phyloP scores from a whole-genome alignment of 352 stramenopile species.

The Phytophthora foliorum region DNA sequence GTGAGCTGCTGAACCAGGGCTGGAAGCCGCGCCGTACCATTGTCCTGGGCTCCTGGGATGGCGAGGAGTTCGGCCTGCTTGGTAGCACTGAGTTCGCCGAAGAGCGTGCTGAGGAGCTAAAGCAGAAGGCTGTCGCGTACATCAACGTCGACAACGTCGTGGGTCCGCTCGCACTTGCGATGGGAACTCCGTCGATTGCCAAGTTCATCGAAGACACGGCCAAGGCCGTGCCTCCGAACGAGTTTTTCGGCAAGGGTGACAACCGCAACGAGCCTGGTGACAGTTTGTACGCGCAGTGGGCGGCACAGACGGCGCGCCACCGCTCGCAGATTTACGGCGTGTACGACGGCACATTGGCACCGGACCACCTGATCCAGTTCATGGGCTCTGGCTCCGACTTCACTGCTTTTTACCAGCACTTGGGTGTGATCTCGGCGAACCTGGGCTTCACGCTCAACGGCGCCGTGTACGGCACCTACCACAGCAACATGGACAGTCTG shows the following conservation, averaged over 20 bases:
- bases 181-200: slow-evolving; percentile 63
- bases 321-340: slow-evolving; percentile 47
- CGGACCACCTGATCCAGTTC: slow-evolving; percentile 58
- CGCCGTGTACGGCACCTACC: slow-evolving; percentile 74
- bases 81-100: slow-evolving; percentile 82
- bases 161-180: slow-evolving; percentile 52
- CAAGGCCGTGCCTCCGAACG: slow-evolving; percentile 49
- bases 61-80: slow-evolving; percentile 81
- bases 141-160: slow-evolving; percentile 85
- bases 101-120: slow-evolving; percentile 44
- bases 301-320: slow-evolving; percentile 35
- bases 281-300: slow-evolving; percentile 50
- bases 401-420: slow-evolving; percentile 84
- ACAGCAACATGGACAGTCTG: slow-evolving; percentile 89
- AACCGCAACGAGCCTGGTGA: slow-evolving; percentile 21
- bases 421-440: slow-evolving; percentile 84
- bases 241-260: slow-evolving; percentile 30
- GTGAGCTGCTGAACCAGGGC: slow-evolving; percentile 53
- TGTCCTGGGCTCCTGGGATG: slow-evolving; percentile 76
- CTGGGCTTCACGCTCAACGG: slow-evolving; percentile 55
- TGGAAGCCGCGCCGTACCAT: slow-evolving; percentile 77
- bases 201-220: slow-evolving; percentile 61
- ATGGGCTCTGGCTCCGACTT: slow-evolving; percentile 76
- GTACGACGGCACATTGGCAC: slow-evolving; percentile 45
- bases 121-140: slow-evolving; percentile 68